Evolutionary conservation across 164 flowering plant genomes (phyloP).

Genomic region (Liriodendron chinense): DNA sequence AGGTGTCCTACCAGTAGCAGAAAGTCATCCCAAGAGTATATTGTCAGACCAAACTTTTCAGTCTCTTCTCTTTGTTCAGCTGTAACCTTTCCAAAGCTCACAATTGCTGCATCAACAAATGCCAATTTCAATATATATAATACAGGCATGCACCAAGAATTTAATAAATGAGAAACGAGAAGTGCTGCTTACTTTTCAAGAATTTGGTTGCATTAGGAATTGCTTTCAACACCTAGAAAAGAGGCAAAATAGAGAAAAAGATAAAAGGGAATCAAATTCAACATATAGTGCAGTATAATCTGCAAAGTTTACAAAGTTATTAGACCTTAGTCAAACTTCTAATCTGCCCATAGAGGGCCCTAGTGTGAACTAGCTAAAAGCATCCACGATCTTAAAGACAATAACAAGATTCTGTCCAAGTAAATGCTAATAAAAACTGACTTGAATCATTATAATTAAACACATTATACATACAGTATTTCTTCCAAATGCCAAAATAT

Average conservation of each 20-base stretch:
- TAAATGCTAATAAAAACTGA: no score
- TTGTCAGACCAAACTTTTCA: constrained; percentile 52
- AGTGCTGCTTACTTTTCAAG: constrained; percentile 65
- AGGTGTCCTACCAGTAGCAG: constrained; percentile 55
- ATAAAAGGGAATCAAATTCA: neutral
- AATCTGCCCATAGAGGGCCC: neutral
- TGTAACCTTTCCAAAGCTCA: constrained; percentile 89
- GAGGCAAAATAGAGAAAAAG: neutral
- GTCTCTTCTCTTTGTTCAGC: constrained; percentile 56
- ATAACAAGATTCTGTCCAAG: neutral
- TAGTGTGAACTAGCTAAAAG: neutral
- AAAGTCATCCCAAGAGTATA: constrained; percentile 88
- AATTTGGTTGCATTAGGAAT: constrained; percentile 53
- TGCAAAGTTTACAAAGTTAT: no score
- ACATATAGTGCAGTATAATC: neutral
- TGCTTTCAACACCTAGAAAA: constrained; percentile 75
- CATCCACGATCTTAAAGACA: neutral
- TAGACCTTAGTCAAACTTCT: neutral
- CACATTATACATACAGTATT: neutral
- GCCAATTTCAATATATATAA: neutral
- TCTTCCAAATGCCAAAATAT: neutral
- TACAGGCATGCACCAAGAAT: neutral
- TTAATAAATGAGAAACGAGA: neutral
- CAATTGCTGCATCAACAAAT: constrained; percentile 49
- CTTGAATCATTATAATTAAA: no score